Evolutionary conservation across 1,139 yeast genomes (phyloP), one percentile per base, ranked within the genome.

Genomic region (Diutina neorugosa): DNA sequence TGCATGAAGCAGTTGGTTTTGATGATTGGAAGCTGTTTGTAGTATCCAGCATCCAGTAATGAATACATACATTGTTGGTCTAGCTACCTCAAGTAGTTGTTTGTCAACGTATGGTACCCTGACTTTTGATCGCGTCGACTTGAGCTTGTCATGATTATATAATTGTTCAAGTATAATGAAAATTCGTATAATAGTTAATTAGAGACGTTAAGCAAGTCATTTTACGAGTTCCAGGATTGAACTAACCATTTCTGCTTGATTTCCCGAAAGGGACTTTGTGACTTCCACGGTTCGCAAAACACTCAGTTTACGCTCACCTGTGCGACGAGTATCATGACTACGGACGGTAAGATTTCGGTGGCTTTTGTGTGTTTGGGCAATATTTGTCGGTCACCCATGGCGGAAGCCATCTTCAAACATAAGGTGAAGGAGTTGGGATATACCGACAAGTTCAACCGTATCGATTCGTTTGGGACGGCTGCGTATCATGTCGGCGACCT

Each of bases 351-450:
- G 58, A 65, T 83, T 11, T 76, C 86, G 1, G 93, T 89, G 42
- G 96, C 95, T 0, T 91, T 91, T 65, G 94, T 90, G 2, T 91
- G 98, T 64, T 73, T 90, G 20, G 98, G 98, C 2, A 91, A 91
- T 67, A 89, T 90, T 49, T 91, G 98, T 64, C 93, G 98, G 53
- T 90, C 97, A 1, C 97, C 98, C 11, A 91, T 91, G 98, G 98
- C 98, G 0, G 98, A 91, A 65, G 97, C 96, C 0, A 86, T 90
- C 1, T 89, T 90, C 69, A 74, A 73, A 53, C 82, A 87, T 57
- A 73, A 74, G 27, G 95, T 88, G 3, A 65, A 79, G 51, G 64
- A 75, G 54, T 63, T 70, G 37, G 78, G 81, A 0, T 74, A 75
- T 46, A 53, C 61, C 2, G 58, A 64, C n/a, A 61, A 62, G 40